Evolutionary conservation across 176 grass and related monocot species (phyloP).

Genomic region (Miscanthus lutarioriparius): DNA sequence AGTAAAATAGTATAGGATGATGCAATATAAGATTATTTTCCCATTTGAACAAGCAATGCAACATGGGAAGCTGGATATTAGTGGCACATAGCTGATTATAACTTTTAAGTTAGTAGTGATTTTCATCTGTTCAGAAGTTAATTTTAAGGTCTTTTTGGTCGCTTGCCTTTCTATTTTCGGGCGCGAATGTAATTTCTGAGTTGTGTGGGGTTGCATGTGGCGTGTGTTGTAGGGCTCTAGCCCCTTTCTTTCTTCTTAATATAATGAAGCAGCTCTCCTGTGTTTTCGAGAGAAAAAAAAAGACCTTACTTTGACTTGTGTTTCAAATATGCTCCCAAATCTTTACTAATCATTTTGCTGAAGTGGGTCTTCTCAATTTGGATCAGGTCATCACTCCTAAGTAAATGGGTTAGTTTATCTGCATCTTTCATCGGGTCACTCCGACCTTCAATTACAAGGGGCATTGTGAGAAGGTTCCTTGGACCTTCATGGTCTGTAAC

Average conservation of each 20-base stretch:
- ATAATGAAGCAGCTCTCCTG: too few species aligned
- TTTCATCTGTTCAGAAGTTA: not conserved
- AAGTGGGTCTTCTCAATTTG: slow-evolving; percentile 30
- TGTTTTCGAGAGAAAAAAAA: too few species aligned
- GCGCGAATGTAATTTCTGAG: too few species aligned
- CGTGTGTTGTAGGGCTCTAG: too few species aligned
- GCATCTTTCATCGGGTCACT: slow-evolving; percentile 65
- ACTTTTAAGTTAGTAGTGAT: not conserved
- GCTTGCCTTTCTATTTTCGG: too few species aligned
- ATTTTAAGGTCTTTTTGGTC: not conserved
- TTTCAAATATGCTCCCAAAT: not conserved
- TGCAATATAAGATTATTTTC: not conserved
- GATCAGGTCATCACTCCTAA: slow-evolving; percentile 69
- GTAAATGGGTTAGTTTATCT: slow-evolving; percentile 65
- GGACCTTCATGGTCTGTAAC: slow-evolving; percentile 72
- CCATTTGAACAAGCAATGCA: slow-evolving; percentile 8
- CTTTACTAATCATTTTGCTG: not conserved
- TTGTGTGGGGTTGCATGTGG: too few species aligned
- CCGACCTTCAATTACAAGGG: slow-evolving; percentile 43
- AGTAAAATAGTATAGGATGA: not conserved
- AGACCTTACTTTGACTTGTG: slow-evolving; percentile 13
- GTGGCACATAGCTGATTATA: not conserved
- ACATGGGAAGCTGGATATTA: not conserved
- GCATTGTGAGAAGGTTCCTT: slow-evolving; percentile 69
- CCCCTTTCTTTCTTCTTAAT: too few species aligned